These are phyloP conservation scores for Debaryomyces sp. DNA, from an alignment of 1,139 yeast species.

Conservation along the genomic window DNA sequence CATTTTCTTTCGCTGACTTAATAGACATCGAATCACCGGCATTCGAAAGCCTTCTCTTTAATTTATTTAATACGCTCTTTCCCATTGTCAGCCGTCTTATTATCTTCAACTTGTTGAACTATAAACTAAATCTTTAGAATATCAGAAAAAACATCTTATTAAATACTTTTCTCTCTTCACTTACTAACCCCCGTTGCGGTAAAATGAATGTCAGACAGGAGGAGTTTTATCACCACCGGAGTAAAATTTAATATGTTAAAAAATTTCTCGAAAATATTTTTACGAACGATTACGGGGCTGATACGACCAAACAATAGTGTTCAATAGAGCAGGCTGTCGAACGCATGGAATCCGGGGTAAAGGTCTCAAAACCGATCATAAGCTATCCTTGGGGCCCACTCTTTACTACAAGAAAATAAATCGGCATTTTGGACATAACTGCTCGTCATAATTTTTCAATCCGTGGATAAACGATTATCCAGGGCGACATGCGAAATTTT, in stretches of 20 bases:
- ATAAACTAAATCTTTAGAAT: background rate
- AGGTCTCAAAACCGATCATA: background rate
- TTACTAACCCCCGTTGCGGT: background rate
- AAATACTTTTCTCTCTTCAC: background rate
- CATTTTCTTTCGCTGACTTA: slow-evolving; percentile 14
- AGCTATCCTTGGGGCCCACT: background rate
- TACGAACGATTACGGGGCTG: background rate
- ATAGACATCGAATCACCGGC: slow-evolving; percentile 18
- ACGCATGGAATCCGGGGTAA: background rate
- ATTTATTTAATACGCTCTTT: background rate
- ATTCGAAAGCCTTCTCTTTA: slow-evolving; percentile 8
- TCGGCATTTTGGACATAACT: background rate
- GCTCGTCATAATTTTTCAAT: background rate
- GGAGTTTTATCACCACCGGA: background rate
- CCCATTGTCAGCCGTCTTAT: background rate
- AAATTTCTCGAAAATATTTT: background rate
- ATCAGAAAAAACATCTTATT: background rate
- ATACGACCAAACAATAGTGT: background rate
- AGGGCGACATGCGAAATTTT: background rate
- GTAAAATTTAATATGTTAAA: background rate
- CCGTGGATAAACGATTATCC: slow-evolving; percentile 1
- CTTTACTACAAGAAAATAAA: background rate
- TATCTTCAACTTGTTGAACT: background rate
- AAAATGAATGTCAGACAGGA: background rate
- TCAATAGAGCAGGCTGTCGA: background rate